A percentile compares a stretch with the other conserved stretches of the same genome.
Evolutionary conservation across 2,329 filamentous ascomycete species (phyloP).

Genomic region (Aspergillus cejpii): DNA sequence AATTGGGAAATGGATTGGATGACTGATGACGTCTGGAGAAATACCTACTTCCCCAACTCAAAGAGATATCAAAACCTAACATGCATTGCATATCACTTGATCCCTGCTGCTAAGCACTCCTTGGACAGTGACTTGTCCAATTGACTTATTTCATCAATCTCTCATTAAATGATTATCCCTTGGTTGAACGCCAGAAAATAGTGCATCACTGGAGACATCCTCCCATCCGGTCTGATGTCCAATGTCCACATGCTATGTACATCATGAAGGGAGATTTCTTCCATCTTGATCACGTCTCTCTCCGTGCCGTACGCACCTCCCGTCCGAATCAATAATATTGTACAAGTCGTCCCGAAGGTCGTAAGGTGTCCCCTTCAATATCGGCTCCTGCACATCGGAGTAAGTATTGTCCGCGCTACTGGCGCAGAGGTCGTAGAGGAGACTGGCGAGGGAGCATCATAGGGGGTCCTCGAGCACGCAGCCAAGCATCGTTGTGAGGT

Average conservation of each 20-base stretch:
- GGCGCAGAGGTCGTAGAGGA: constrained; percentile 27
- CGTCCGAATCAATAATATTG: constrained; percentile 22
- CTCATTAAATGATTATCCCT: constrained; percentile 18
- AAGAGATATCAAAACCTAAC: too few relatives aligned
- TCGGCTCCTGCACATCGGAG: neutral
- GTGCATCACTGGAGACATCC: constrained; percentile 9
- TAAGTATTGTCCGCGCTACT: constrained; percentile 18
- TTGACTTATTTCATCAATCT: constrained; percentile 9
- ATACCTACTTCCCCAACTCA: too few relatives aligned
- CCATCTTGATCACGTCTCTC: constrained; percentile 2
- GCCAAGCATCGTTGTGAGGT: constrained; percentile 69
- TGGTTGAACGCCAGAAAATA: constrained; percentile 13
- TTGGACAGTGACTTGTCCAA: constrained; percentile 14
- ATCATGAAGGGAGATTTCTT: constrained; percentile 7
- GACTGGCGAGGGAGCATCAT: constrained; percentile 56
- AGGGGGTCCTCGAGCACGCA: constrained; percentile 64
- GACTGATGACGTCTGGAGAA: too few relatives aligned
- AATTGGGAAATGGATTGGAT: too few relatives aligned
- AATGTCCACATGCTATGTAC: constrained; percentile 16
- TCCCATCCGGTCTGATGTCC: constrained; percentile 3
- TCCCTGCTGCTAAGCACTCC: too few relatives aligned
- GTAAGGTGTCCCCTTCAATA: constrained; percentile 1
- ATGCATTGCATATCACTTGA: too few relatives aligned
- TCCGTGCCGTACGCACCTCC: constrained; percentile 2
- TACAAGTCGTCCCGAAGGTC: constrained; percentile 23